Evolutionary conservation across 495 filamentous ascomycete species (phyloP).

Genomic region (Monascus purpureus): DNA sequence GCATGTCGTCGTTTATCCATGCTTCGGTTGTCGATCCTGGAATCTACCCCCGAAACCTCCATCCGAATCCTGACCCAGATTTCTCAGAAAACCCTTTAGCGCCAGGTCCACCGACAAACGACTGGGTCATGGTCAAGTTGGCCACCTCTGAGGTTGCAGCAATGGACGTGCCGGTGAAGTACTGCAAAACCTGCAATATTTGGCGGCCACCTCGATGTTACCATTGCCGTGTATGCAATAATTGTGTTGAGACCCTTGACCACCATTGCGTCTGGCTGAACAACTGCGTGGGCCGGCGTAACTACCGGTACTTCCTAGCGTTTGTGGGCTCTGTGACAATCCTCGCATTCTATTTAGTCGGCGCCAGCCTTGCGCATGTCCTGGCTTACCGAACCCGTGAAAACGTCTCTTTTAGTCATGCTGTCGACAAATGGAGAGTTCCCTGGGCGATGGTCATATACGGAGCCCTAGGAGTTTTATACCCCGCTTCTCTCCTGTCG

Average conservation of each 20-base stretch:
- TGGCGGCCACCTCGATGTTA: constrained; percentile 94
- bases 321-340: constrained; percentile 68
- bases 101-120: constrained; percentile 69
- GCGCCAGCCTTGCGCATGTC: constrained; percentile 65
- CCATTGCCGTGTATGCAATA: constrained; percentile 93
- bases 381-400: constrained; percentile 51
- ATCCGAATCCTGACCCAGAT: constrained; percentile 43
- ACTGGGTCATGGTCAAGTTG: constrained; percentile 82
- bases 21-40: constrained; percentile 86
- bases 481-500: constrained; percentile 67
- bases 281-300: constrained; percentile 92
- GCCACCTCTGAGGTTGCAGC: constrained; percentile 56
- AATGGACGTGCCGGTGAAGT: constrained; percentile 96
- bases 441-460: constrained; percentile 87
- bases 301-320: constrained; percentile 94
- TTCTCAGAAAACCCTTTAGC: constrained; percentile 60
- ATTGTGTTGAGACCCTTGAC: constrained; percentile 93
- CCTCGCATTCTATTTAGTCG: constrained; percentile 62
- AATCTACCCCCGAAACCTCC: constrained; percentile 74
- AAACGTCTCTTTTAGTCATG: constrained; percentile 45
- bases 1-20: constrained; percentile 84
- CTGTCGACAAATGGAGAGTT: constrained; percentile 57
- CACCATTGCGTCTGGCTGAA: constrained; percentile 99
- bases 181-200: constrained; percentile 90
- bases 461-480: constrained; percentile 55